Evolutionary conservation across 2,329 filamentous ascomycete genomes (phyloP), one percentile per base, ranked within the genome.

Genomic region (Fusarium humuli): DNA sequence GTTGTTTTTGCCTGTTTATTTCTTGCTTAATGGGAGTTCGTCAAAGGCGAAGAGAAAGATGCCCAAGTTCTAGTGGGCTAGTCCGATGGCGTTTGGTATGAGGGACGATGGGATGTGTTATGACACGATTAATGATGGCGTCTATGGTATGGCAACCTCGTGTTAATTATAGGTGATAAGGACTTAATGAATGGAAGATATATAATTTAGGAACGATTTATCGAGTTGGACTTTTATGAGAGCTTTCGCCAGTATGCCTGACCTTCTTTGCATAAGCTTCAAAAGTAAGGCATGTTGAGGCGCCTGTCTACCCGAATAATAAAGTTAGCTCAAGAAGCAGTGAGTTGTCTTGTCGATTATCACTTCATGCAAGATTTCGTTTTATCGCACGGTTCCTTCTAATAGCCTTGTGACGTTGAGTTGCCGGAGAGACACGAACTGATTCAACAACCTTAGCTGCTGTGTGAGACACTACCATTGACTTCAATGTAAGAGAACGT

Each of bases 1-100:
- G 2, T 61, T 86, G 47, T 73, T 81, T 6, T 56, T 80, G 30
- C 80, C 80, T 1, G 34, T 81, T n/a, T 81, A 77, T 23, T 71
- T 78, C 22, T 57, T 79, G 1, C 25, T 80, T 32, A 81, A 81
- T 8, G 57, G 69, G 1, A 53, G 48, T 6, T 41, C 69, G 0
- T 48, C 69, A 0, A 72, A 60, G 47, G 47, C 69, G 9, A 71
- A 47, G 47, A 68, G 57, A n/a, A 69, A 32, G n/a, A 29, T 57
- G 18, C 60, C 65, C 6, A 69, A 65, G 41, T 55, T 71, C 46
- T 70, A 67, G 50, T 18, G 16, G 11, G 8, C 10, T 18, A 0
- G 1, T 29, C 4, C 13, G 9, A 30, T 22, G 47, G 61, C 34
- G 46, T 57, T 67, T 37, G 22, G 7, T n/a, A 44, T 41, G 14